phyloP scores from a whole-genome alignment of 371 early-diverging fungal species.

The Mucor mucedo region DNA sequence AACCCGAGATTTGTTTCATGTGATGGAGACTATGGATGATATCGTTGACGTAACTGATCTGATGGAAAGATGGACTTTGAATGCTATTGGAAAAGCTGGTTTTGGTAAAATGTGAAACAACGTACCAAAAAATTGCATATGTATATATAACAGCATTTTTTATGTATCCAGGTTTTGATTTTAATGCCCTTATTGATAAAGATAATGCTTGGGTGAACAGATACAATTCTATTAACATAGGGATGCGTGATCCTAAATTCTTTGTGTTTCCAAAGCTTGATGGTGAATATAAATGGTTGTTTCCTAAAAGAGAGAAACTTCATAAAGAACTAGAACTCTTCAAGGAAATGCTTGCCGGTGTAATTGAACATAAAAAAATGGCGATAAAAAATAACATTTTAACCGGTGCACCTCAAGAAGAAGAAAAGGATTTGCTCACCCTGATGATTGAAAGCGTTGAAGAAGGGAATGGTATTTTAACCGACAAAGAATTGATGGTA shows the following conservation, averaged over 20 bases:
- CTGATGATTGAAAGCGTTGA: conserved; percentile 54
- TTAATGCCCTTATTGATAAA: conserved; percentile 21
- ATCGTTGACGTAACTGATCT: conserved; percentile 24
- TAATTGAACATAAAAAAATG: conserved; percentile 43
- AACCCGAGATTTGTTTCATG: conserved; percentile 25
- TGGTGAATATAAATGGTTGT: conserved; percentile 13
- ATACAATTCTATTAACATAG: background rate
- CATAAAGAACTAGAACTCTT: conserved; percentile 27
- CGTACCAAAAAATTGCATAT: background rate
- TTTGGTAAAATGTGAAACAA: conserved; percentile 23
- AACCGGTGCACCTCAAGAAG: conserved; percentile 32
- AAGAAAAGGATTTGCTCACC: conserved; percentile 55
- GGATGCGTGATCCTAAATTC: conserved; percentile 23
- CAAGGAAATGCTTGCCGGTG: conserved; percentile 20
- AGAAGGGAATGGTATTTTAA: conserved; percentile 31
- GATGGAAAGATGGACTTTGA: conserved; percentile 33
- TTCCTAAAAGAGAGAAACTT: conserved; percentile 14
- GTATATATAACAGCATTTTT: background rate
- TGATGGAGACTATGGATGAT: conserved; percentile 21
- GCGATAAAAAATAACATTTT: conserved; percentile 28
- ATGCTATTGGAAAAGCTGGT: conserved; percentile 40
- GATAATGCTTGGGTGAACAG: conserved; percentile 28
- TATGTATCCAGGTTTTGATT: conserved; percentile 29
- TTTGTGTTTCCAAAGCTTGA: conserved; percentile 57
- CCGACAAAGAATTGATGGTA: conserved; percentile 48